Evolutionary conservation across 306 rosid species (phyloP), one percentile per base, ranked within the genome.

Genomic region (Castanea sativa): DNA sequence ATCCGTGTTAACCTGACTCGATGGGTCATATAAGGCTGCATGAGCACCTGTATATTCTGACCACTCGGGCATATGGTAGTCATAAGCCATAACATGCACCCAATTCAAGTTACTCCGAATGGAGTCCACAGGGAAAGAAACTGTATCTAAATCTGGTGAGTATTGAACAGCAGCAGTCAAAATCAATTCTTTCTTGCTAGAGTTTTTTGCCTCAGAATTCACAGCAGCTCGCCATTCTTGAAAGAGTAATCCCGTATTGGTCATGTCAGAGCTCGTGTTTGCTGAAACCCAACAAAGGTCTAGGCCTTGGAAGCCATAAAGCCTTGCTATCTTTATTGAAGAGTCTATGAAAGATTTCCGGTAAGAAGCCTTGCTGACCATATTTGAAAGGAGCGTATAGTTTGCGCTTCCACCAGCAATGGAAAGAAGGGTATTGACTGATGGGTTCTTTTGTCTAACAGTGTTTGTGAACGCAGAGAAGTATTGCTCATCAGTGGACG

Each of bases 261-360:
- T 9, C 76, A 32, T 83, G 5, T 85, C 89, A 0, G 84, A 7
- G 38, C 52, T 32, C 0, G 76, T 15, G 1, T 53, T 74, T 2
- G 80, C 73, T 20, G 86, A 90, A 25, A 79, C 38, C 76, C 90
- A 86, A 27, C 69, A 78, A 43, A 88, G 77, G 67, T 90, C 92
- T 2, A 90, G 74, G 1, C 90, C 94, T 20, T 76, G 74, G 18
- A 88, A 88, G 76, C 84, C 86, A 80, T 83, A 77, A 0, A 0
- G 4, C 76, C 94, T 80, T 4, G 92, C 91, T 18, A 59, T 43
- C 7, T 52, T 21, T 2, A 88, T 85, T 0, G 94, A 86, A 33
- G 94, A 88, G 11, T 86, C 88, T 3, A 90, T 83, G 85, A 90
- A 90, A 1, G 88, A 8, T 76, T 85, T 87, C 10, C 94, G 73